phyloP scores from a whole-genome alignment of 148 eudicot genomes.

The Fagopyrum tataricum region DNA sequence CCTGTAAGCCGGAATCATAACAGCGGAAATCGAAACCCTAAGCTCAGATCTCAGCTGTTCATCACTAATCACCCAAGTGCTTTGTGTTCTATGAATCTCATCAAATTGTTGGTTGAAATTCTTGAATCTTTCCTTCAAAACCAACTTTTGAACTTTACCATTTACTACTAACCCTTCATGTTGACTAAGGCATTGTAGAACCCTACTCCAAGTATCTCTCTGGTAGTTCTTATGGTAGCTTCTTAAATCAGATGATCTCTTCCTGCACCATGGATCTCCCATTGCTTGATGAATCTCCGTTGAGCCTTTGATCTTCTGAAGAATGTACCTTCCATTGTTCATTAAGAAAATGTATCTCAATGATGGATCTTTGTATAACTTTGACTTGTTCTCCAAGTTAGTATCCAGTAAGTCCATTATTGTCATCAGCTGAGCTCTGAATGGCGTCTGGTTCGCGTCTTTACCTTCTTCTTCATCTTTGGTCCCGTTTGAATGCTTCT shows the following conservation, averaged over 20 bases:
- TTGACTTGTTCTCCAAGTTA: constrained; percentile 61
- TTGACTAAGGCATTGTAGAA: constrained; percentile 42
- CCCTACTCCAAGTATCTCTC: constrained; percentile 63
- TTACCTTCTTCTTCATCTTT: constrained; percentile 21
- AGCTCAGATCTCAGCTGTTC: constrained; percentile 92
- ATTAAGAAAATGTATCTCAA: constrained; percentile 11
- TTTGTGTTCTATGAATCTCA: constrained; percentile 69
- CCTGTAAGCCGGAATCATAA: constrained; percentile 81
- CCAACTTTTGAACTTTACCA: constrained; percentile 64
- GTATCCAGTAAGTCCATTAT: constrained; percentile 61
- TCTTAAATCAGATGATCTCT: constrained; percentile 40
- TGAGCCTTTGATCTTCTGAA: constrained; percentile 38
- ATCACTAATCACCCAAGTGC: constrained; percentile 78
- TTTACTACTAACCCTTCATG: constrained; percentile 59
- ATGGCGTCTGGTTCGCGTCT: constrained; percentile 27
- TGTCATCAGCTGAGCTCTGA: constrained; percentile 32
- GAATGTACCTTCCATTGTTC: constrained; percentile 46
- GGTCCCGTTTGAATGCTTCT: constrained; percentile 43
- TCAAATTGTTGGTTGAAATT: constrained; percentile 69
- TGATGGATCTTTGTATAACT: constrained; percentile 45
- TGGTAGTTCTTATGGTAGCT: constrained; percentile 40
- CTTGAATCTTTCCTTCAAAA: constrained; percentile 81
- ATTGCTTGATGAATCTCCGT: constrained; percentile 23
- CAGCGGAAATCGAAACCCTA: constrained; percentile 74
- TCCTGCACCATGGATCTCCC: constrained; percentile 40